Base-by-base conservation (phyloP, 140 eudicot species). In the Erigeron philadelphicus region DNA sequence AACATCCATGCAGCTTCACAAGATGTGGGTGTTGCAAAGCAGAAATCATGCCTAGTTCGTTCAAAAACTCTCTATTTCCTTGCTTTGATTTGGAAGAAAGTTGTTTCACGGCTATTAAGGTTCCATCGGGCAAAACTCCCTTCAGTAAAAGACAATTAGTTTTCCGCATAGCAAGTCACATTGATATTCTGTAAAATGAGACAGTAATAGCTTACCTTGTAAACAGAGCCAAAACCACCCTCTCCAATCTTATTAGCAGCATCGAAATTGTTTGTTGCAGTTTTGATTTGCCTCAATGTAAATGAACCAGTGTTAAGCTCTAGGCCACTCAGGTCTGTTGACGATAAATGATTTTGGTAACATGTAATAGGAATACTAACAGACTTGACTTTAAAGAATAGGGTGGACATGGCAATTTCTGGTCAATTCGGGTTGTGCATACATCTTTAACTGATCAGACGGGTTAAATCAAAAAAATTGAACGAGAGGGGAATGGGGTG, bases 201-300 rank as follows among this genome's bases (percentile, higher is more conserved):
- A 38, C 25, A n/a, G 48, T 21, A 21, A 52, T 35, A 46, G 23
- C 1, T 47, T 72, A 87, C 97, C 94, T 87, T 88, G 80, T 75
- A 87, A n/a, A 87, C 97, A 11, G 94, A 72, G 41, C 97, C 97
- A 78, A 87, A 90, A 76, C 97, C 97, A 77, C 97, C 97, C 80
- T 90, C 95, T 17, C 95, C 97, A 61, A 90, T 81, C 75, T 85
- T 90, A 72, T 90, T 90, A 53, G 84, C 75, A 41, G 53, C 67
- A 75, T 83, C 85, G 13, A 90, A 90, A 64, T 87, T 79, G 76
- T 78, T 78, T 21, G 97, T 90, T 23, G 94, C 90, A 45, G 82
- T 78, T 80, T 81, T 85, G 25, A 90, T 80, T 81, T 87, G 97
- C 75, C 75, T 75, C 55, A 87, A 79, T 19, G 90, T 79, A 63